Base-by-base conservation (phyloP, 2,329 filamentous ascomycete species). In the Colletotrichum chrysophilum region DNA sequence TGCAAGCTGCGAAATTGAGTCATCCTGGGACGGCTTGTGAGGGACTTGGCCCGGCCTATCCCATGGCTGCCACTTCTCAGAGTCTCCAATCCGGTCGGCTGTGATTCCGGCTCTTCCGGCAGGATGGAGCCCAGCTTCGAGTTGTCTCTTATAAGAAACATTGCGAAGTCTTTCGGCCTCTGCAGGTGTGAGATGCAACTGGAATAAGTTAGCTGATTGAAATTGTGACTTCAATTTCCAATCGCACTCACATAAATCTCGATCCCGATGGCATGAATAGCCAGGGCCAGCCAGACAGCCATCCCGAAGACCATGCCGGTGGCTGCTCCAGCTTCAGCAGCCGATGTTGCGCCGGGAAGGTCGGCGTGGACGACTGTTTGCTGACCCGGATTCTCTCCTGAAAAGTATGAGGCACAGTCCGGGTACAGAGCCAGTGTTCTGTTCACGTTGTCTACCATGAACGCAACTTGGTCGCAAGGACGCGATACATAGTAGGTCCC, bases 61-160 rank as follows among this genome's bases (percentile, higher is more conserved):
- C 4, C 21, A 38, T 9, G 73, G 62, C 32, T 72, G 69, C 72
- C 72, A 77, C 36, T 65, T 21, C n/a, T 72, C 70, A 6, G 84
- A 79, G 73, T 87, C 85, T 6, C 85, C 86, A 21, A 85, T 79
- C 5, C 82, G 81, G 77, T 89, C 86, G 2, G 80, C 82, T 6
- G 85, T 87, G 61, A 88, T 76, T 1, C 88, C 88, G 3, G 85
- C 84, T 30, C 83, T 83, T 1, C 87, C 88, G 0, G 89, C 86
- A n/a, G 85, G 82, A 58, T 78, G 83, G 80, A 88, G 85, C 0
- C 90, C 89, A 5, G 87, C 86, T 77, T 88, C 88, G 12, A 90
- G 67, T 78, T 92, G 90, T 61, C 86, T 84, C 79, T 90, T 85
- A 78, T 90, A 90, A n/a, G 87, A 88, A 2, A 91, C 84, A 28